Base-by-base conservation (phyloP, 345 rosid genomes). In the Populus pruinosa region DNA sequence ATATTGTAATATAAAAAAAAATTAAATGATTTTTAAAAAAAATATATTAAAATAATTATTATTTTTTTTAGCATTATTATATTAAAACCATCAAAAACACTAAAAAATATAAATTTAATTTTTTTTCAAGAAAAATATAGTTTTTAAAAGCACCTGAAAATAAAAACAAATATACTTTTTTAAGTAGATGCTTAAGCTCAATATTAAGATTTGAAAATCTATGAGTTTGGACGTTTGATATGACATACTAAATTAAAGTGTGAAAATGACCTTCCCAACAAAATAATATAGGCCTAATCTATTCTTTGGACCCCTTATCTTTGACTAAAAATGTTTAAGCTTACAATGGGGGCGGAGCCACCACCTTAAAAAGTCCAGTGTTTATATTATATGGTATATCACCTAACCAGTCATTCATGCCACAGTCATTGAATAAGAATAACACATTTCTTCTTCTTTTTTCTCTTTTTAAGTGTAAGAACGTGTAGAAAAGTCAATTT, bases 201-300 rank as follows among this genome's bases (percentile, higher is more conserved):
- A 5, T 29, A 36, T 67, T 17, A 44, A 39, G 50, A 72, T 76
- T 68, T 69, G 72, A 64, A 13, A 31, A 76, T 36, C 65, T 56
- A 2, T n/a, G 63, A n/a, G 29, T 59, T n/a, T 59, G 29, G 27
- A 59, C 36, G 47, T 8, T 27, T 39, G 73, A 69, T 27, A 70
- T 69, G 67, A 65, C 67, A 25, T n/a, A 41, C 35, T 35, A n/a
- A 63, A 27, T 38, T 39, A 61, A 56, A 50, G 11, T 33, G 44
- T 41, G 55, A 53, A 27, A 77, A 80, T 77, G 79, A 71, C 86
- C 59, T 23, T 4, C 18, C 39, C n/a, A 76, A 38, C 18, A 76
- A 47, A 69, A 53, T 78, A 80, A 80, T 71, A 39, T 4, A 50
- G 39, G 17, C 31, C 35, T 75, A 65, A 64, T 75, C 29, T 27